These are phyloP conservation scores for Sugiyamaella paludigena DNA, from an alignment of 1,139 yeast species.

Conservation along the genomic window DNA sequence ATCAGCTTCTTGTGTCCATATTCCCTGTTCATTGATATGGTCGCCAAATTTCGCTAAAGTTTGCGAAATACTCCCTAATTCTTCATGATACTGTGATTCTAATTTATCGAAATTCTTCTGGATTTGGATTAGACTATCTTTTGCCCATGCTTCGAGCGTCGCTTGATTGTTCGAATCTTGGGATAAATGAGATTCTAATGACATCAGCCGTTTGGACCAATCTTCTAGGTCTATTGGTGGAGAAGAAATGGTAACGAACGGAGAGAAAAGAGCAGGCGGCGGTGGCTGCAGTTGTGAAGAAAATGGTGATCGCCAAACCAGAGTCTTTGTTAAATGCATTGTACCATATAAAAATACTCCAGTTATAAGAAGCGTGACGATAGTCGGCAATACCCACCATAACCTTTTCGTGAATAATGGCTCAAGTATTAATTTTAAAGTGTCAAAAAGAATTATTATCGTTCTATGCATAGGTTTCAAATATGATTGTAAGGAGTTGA, in stretches of 20 bases:
- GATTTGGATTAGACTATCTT: conserved; percentile 14
- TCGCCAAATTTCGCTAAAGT: conserved; percentile 7
- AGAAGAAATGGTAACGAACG: conserved; percentile 15
- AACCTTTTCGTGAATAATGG: neutral
- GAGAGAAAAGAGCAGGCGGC: conserved; percentile 2
- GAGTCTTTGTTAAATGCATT: neutral
- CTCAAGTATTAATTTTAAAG: neutral
- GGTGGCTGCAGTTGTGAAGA: neutral
- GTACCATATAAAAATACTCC: neutral
- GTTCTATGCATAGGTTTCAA: conserved; percentile 8
- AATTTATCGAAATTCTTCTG: conserved; percentile 11
- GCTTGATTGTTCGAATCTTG: conserved; percentile 7
- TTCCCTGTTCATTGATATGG: conserved; percentile 9
- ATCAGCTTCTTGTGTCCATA: conserved; percentile 16
- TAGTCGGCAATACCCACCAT: conserved; percentile 4
- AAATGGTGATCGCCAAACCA: conserved; percentile 1
- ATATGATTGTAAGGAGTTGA: conserved; percentile 3
- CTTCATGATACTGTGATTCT: conserved; percentile 16
- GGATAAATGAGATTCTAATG: conserved; percentile 20
- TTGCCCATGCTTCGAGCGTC: conserved; percentile 16
- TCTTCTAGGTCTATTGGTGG: conserved; percentile 24
- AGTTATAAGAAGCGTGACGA: neutral
- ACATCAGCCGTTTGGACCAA: conserved; percentile 19
- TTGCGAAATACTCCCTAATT: conserved; percentile 9
- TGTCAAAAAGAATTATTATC: conserved; percentile 7